Conservation (phyloP, 441 rosid species). For the Populus trichocarpa region DNA sequence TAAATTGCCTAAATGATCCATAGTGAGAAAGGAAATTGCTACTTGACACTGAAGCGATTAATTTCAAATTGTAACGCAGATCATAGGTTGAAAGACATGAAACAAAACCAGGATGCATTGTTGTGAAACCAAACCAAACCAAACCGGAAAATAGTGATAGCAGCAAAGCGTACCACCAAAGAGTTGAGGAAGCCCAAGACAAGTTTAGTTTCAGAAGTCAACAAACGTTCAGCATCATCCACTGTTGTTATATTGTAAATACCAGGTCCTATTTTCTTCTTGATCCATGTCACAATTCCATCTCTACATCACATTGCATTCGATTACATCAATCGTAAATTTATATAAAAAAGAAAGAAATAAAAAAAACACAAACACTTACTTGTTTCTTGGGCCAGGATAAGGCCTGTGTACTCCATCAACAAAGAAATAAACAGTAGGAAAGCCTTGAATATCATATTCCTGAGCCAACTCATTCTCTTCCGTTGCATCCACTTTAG, state of each 20-base stretch:
- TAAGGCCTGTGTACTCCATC: slow-evolving; percentile 89
- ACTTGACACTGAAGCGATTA: background rate
- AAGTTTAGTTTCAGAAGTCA: slow-evolving; percentile 73
- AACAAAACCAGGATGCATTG: background rate
- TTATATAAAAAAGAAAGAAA: background rate
- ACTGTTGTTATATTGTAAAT: slow-evolving; percentile 62
- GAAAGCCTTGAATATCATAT: slow-evolving; percentile 85
- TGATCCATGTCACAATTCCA: slow-evolving; percentile 87
- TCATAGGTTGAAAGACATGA: background rate
- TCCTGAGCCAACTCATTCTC: slow-evolving; percentile 79
- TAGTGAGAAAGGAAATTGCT: background rate
- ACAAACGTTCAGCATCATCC: slow-evolving; percentile 78
- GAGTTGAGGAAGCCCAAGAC: slow-evolving; percentile 84
- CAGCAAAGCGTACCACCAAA: slow-evolving; percentile 54
- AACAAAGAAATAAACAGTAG: slow-evolving; percentile 68
- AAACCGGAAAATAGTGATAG: background rate
- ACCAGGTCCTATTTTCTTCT: slow-evolving; percentile 97
- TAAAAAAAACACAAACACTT: slow-evolving; percentile 23
- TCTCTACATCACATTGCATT: slow-evolving; percentile 44
- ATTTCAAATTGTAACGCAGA: no score
- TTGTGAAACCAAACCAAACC: no score
- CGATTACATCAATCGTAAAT: background rate
- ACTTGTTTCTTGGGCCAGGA: slow-evolving; percentile 82
- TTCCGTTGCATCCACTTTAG: slow-evolving; percentile 92
- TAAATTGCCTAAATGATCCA: background rate